Percentiles rank a stretch among this genome's conserved stretches.
Conservation (phyloP, 2,329 filamentous ascomycete species). For the Biscogniauxia sp. region DNA sequence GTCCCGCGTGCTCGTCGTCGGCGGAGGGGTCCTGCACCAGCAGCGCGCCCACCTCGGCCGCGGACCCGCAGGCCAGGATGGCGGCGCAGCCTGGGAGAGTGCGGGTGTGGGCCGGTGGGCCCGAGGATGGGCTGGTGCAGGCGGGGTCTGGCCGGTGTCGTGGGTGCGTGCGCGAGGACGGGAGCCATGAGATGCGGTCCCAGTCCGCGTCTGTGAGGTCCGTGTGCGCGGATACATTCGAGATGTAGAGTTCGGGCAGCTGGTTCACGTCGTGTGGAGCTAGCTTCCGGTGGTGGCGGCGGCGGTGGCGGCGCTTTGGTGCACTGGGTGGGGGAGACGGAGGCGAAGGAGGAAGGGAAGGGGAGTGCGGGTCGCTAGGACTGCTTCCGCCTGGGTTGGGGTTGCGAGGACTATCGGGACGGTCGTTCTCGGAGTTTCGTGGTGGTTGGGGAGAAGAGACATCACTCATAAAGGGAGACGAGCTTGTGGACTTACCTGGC, state of each 20-base stretch:
- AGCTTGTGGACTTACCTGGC: not conserved
- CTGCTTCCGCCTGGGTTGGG: not conserved
- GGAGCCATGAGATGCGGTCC: conserved; percentile 17
- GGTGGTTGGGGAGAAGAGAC: not conserved
- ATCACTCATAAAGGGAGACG: not conserved
- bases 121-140: too few species aligned
- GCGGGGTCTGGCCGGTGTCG: conserved; percentile 2
- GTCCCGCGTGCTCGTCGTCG: not conserved
- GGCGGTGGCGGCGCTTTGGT: not conserved
- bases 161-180: not conserved
- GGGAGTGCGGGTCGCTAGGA: not conserved
- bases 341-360: not conserved
- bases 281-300: conserved; percentile 7
- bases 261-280: conserved; percentile 15
- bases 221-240: not conserved
- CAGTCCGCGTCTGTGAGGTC: not conserved
- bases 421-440: not conserved
- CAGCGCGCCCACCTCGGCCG: conserved; percentile 23
- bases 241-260: conserved; percentile 9
- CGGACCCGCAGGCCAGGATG: conserved; percentile 25
- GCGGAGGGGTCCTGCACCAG: too few species aligned
- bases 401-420: not conserved
- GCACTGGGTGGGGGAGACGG: not conserved
- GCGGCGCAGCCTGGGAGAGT: conserved; percentile 17
- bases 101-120: not conserved